These are phyloP conservation scores for Salix dunnii DNA, from an alignment of 345 rosid species.

Conservation along the genomic window DNA sequence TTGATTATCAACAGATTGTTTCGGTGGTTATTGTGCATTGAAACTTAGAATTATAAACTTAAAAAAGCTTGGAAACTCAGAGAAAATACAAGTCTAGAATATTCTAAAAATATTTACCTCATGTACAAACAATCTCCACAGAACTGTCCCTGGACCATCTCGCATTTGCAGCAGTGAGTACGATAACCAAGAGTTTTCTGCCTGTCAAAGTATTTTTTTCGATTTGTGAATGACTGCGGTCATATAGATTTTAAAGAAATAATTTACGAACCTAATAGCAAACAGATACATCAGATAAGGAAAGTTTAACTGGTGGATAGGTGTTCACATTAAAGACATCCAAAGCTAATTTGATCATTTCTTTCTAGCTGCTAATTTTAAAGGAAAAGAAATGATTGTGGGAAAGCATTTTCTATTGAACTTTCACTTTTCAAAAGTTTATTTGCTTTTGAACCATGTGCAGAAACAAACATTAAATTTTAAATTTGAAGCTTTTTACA, in stretches of 20 bases:
- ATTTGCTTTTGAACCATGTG: not conserved
- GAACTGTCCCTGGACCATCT: conserved; percentile 70
- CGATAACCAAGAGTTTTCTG: conserved; percentile 92
- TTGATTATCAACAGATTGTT: not conserved
- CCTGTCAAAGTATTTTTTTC: conserved; percentile 40
- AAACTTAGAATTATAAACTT: not conserved
- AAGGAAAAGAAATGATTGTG: not conserved
- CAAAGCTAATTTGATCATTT: not conserved
- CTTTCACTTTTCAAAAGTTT: not conserved
- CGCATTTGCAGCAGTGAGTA: conserved; percentile 65
- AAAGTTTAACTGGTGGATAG: not conserved
- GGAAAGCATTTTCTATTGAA: not conserved
- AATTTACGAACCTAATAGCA: not conserved
- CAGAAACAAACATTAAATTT: no score
- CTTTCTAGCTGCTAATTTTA: not conserved
- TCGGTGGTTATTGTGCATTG: not conserved
- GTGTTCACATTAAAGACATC: not conserved
- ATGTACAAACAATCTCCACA: conserved; percentile 93
- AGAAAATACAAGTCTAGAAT: not conserved
- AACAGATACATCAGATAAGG: not conserved
- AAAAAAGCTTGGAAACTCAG: not conserved
- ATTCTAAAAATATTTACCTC: conserved; percentile 43
- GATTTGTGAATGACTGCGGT: not conserved
- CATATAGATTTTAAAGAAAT: not conserved
- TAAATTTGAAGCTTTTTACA: no score